Conservation (phyloP, 1,139 yeast species). For the Saccharomyces hybrid region DNA sequence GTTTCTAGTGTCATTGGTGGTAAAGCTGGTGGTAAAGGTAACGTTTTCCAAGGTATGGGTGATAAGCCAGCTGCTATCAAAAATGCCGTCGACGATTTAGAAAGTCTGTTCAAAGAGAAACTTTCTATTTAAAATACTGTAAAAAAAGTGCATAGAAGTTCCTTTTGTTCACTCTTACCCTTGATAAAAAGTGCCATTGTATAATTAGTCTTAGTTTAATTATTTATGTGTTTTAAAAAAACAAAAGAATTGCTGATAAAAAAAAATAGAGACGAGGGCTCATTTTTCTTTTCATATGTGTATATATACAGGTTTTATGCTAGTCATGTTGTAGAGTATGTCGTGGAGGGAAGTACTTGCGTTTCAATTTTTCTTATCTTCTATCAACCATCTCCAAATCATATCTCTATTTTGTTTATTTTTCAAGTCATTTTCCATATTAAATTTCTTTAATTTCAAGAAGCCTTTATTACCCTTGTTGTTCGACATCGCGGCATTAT, state of each 20-base stretch:
- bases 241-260: not conserved
- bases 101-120: constrained; percentile 51
- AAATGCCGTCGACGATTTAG: constrained; percentile 66
- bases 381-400: constrained; percentile 69
- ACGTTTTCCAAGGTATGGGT: constrained; percentile 95
- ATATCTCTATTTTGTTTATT: constrained; percentile 47
- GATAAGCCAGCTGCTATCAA: constrained; percentile 63
- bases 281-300: not conserved
- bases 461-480: not conserved
- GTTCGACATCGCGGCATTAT: not conserved
- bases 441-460: not conserved
- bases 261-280: not conserved
- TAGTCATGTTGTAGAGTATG: not conserved
- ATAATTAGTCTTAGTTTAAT: not conserved
- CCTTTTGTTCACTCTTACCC: not conserved
- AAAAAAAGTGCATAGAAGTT: not conserved
- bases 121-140: constrained; percentile 28
- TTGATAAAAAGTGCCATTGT: not conserved
- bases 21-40: constrained; percentile 97
- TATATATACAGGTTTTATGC: not conserved
- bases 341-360: not conserved
- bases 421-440: constrained; percentile 2
- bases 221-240: not conserved
- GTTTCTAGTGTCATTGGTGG: constrained; percentile 83
- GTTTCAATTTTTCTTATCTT: constrained; percentile 40